A percentile compares a stretch with the other conserved stretches of the same genome.
These are phyloP conservation scores for Musa acuminata DNA, from an alignment of 176 grass and related monocot species.

Conservation along the genomic window DNA sequence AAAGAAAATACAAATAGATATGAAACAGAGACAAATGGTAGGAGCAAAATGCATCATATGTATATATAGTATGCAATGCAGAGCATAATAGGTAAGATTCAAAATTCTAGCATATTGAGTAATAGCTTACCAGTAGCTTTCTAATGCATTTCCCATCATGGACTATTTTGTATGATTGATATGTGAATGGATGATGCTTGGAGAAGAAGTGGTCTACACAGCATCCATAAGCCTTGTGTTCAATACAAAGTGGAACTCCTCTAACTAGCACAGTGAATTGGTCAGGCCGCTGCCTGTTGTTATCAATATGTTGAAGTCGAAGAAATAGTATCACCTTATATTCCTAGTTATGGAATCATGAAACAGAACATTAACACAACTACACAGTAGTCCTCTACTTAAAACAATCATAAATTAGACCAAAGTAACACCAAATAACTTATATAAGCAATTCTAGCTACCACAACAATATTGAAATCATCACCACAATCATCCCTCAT, in stretches of 20 bases:
- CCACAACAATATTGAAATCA: too few species aligned
- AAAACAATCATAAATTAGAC: neutral
- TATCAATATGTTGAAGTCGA: conserved; percentile 47
- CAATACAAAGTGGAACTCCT: conserved; percentile 57
- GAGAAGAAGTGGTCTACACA: conserved; percentile 75
- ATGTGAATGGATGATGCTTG: conserved; percentile 52
- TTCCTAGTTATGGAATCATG: conserved; percentile 30
- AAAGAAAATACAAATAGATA: neutral
- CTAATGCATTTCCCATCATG: conserved; percentile 45
- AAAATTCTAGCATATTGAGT: neutral
- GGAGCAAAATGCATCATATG: neutral
- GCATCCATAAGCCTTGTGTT: conserved; percentile 61
- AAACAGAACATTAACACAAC: neutral
- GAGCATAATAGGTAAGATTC: neutral
- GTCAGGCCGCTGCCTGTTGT: conserved; percentile 42
- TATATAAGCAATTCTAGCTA: too few species aligned
- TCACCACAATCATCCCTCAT: too few species aligned
- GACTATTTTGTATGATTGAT: conserved; percentile 53
- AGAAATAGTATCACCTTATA: conserved; percentile 42
- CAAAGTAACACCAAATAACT: neutral
- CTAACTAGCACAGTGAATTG: conserved; percentile 73
- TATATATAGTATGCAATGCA: neutral
- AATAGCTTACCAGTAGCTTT: conserved; percentile 36
- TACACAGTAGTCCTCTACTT: neutral
- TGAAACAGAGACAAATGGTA: neutral